Evolutionary conservation across 2,329 filamentous ascomycete species (phyloP).

Genomic region (Aureobasidium subglaciale): DNA sequence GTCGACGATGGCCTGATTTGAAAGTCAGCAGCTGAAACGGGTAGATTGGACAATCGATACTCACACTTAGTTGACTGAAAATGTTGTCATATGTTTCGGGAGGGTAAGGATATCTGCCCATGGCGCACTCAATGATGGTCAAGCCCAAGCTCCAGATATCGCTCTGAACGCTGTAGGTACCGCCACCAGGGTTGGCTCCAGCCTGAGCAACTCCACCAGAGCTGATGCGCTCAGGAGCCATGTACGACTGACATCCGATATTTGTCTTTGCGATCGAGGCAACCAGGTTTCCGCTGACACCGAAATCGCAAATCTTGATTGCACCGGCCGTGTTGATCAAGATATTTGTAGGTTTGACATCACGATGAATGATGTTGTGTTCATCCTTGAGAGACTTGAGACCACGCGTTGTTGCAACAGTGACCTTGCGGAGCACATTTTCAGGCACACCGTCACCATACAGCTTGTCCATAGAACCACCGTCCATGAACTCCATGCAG

Average conservation of each 20-base stretch:
- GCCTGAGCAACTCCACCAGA: constrained; percentile 71
- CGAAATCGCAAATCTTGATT: constrained; percentile 98
- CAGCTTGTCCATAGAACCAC: constrained; percentile 92
- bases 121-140: constrained; percentile 91
- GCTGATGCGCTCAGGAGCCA: constrained; percentile 94
- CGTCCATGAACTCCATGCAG: constrained; percentile 99
- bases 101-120: constrained; percentile 91
- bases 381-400: constrained; percentile 92
- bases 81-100: constrained; percentile 98
- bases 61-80: constrained; percentile 91
- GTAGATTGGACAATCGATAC: constrained; percentile 33
- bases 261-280: constrained; percentile 98
- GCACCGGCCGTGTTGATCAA: constrained; percentile 83
- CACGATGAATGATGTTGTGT: constrained; percentile 97
- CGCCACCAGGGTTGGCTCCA: constrained; percentile 60
- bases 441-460: constrained; percentile 89
- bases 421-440: constrained; percentile 79
- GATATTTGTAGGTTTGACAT: constrained; percentile 99
- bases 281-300: constrained; percentile 91
- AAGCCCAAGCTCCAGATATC: constrained; percentile 96
- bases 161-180: constrained; percentile 94
- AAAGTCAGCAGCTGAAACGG: constrained; percentile 20
- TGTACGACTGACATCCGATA: constrained; percentile 98
- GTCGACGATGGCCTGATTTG: constrained; percentile 81
- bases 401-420: constrained; percentile 81